Base-by-base conservation (phyloP, 192 early-diverging fungal genomes). In the Mortierella antarctica region DNA sequence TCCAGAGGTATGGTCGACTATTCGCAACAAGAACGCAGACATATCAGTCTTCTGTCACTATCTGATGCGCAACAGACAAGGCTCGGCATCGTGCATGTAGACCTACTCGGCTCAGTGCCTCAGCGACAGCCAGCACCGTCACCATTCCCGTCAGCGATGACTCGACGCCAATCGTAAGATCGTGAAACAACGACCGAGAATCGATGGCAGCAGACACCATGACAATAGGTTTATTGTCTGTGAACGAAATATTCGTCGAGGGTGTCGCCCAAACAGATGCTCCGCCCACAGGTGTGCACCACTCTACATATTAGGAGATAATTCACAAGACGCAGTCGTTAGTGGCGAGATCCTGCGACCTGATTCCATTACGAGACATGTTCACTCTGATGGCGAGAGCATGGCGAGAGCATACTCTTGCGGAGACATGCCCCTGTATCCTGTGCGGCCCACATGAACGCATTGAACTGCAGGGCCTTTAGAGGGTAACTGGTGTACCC, bases 241-340 rank as follows among this genome's bases (percentile, higher is more conserved):
- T 76, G n/a, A 67, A 58, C 0, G 74, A 48, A 6, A 94, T 88
- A 18, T 87, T 78, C 5, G 53, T 39, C 5, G 90, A 91, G 41
- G 91, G 89, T 7, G 90, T 92, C 4, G 91, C 85, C 86, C 91
- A 96, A 9, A 92, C 88, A 10, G 91, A 92, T 2, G 84, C 64
- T 31, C 88, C 90, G 18, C 92, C 92, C 17, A 94, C 82, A 14
- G 90, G 91, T 31, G 83, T 62, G 66, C 94, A 95, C 82, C 83
- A 89, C 57, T 86, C 89, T 92, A 41, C 20, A 31, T 20, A 7
- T 4, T 7, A 7, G 53, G 15, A 55, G 3, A 41, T 42, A 46
- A 62, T 7, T 8, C 6, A 50, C 40, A 31, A 44, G 40, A 49
- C n/a, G 12, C 6, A 48, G 17, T 31, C 31, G 31, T 31, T 31